phyloP scores from a whole-genome alignment of 2,329 filamentous ascomycete genomes.

The Cryphonectria naterciae region DNA sequence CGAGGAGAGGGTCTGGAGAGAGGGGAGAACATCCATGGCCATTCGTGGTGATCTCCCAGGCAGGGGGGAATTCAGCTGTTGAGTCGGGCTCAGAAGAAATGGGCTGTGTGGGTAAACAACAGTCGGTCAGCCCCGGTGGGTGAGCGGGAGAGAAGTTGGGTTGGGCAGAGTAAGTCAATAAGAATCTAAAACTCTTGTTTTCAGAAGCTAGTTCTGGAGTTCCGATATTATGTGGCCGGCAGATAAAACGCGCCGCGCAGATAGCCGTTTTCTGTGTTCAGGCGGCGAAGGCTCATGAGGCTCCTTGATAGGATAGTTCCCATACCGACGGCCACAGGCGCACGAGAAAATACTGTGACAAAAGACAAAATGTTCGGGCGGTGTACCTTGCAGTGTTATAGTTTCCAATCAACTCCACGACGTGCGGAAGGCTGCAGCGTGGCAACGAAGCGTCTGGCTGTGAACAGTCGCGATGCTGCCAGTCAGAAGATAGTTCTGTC shows the following conservation, averaged over 20 bases:
- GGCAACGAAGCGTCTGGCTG: not conserved
- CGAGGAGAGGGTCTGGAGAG: slow-evolving; percentile 20
- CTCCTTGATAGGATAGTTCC: not conserved
- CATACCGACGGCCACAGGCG: too few species aligned
- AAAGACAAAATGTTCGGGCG: not conserved
- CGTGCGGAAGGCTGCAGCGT: not conserved
- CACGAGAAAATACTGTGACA: not conserved
- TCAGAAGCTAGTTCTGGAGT: not conserved
- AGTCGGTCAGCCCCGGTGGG: not conserved
- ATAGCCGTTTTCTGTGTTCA: not conserved
- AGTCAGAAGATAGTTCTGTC: not conserved
- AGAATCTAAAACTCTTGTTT: not conserved
- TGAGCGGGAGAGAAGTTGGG: not conserved
- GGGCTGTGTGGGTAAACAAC: not conserved
- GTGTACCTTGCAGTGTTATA: not conserved
- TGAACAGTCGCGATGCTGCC: not conserved
- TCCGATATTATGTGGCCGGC: not conserved
- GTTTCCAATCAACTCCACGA: not conserved
- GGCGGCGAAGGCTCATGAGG: not conserved
- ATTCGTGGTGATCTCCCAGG: not conserved
- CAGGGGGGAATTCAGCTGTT: not conserved
- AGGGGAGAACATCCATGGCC: slow-evolving; percentile 21
- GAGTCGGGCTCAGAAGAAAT: not conserved
- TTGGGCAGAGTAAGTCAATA: not conserved
- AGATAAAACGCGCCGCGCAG: not conserved